phyloP scores from a whole-genome alignment of 169 alveolate genomes.

The Eimeria sp. region DNA sequence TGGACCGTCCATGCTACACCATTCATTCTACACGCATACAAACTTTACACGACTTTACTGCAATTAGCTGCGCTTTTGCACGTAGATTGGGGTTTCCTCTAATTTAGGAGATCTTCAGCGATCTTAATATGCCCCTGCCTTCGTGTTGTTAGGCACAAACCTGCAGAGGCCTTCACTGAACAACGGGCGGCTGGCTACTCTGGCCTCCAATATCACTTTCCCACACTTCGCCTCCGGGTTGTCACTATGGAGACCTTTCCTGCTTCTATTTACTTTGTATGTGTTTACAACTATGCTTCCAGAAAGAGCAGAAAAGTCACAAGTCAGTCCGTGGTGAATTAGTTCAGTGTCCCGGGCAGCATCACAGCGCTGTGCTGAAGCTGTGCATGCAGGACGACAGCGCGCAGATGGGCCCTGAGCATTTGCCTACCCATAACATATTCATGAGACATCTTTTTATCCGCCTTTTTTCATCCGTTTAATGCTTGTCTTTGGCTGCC shows the following conservation, averaged over 20 bases:
- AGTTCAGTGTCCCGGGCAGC: background rate
- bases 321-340: background rate
- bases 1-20: too few relatives aligned
- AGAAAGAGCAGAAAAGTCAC: background rate
- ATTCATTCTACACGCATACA: too few relatives aligned
- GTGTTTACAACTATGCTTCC: background rate
- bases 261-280: background rate
- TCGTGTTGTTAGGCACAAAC: background rate
- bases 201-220: background rate
- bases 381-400: conserved; percentile 18
- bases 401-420: conserved; percentile 17
- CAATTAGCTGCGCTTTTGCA: background rate
- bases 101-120: too few relatives aligned
- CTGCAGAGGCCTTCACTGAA: background rate
- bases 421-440: background rate
- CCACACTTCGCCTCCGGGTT: background rate
- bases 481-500: background rate
- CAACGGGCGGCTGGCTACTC: background rate
- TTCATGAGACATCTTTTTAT: background rate
- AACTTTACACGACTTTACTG: background rate
- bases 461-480: background rate
- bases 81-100: background rate
- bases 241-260: background rate
- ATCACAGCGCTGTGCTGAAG: background rate
- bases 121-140: background rate